Percentiles rank a stretch among this genome's conserved stretches.
Conservation (phyloP, 2,329 filamentous ascomycete genomes). For the Talaromyces sp. region DNA sequence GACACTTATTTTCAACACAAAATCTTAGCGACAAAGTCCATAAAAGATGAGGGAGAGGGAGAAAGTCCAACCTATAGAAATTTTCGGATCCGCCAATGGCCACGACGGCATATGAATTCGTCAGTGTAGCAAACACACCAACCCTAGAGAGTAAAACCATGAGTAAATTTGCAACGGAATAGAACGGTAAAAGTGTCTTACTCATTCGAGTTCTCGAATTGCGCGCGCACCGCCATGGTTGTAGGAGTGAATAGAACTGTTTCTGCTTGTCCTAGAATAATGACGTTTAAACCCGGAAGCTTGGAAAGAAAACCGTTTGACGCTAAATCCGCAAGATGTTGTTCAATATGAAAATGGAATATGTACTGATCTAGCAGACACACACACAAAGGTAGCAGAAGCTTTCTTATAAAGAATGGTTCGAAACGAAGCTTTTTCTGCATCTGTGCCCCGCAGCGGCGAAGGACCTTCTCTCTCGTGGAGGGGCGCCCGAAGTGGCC, state of each 20-base stretch:
- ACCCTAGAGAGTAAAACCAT: constrained; percentile 53
- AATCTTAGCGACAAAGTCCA: not conserved
- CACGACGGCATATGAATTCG: constrained; percentile 93
- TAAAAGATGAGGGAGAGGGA: no score
- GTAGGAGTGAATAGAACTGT: constrained; percentile 2
- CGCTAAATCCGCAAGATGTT: not conserved
- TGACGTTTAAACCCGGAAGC: not conserved
- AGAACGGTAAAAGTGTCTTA: constrained; percentile 17
- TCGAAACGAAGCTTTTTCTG: not conserved
- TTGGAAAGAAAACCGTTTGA: not conserved
- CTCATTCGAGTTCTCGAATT: constrained; percentile 48
- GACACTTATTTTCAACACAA: constrained; percentile 56
- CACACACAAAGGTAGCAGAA: not conserved
- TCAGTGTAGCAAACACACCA: constrained; percentile 93
- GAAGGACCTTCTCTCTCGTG: constrained; percentile 7
- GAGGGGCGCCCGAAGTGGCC: not conserved
- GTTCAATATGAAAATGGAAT: not conserved
- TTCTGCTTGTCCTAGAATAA: not conserved
- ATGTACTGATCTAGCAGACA: not conserved
- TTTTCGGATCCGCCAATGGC: constrained; percentile 95
- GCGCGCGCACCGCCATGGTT: constrained; percentile 43
- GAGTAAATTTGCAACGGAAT: not conserved
- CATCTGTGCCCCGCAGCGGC: not conserved
- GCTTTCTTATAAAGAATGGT: not conserved
- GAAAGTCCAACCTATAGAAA: constrained; percentile 71